phyloP scores from a whole-genome alignment of 73 alveolate genomes.

The Symbiodinium pilosum region DNA sequence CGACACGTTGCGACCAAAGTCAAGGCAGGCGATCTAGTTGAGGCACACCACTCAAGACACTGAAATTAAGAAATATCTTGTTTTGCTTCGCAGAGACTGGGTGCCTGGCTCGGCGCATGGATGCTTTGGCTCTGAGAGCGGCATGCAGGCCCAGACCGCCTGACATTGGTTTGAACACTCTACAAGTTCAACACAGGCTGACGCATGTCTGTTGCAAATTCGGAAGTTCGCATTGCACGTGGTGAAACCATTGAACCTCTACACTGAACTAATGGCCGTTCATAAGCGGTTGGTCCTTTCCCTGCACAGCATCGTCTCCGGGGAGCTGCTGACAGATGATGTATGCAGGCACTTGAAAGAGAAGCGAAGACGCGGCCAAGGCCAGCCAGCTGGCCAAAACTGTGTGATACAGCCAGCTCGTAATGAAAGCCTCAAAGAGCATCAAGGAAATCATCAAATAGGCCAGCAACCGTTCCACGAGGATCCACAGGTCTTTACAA shows the following conservation, averaged over 20 bases:
- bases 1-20: neutral
- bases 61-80: neutral
- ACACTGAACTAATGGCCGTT: too few species aligned
- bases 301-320: too few species aligned
- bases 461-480: neutral
- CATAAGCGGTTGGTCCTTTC: too few species aligned
- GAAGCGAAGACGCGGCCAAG: neutral
- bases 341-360: neutral
- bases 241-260: neutral
- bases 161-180: too few species aligned
- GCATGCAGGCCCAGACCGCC: constrained; percentile 81
- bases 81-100: too few species aligned
- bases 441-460: neutral
- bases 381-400: constrained; percentile 27
- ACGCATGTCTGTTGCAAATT: too few species aligned
- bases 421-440: constrained; percentile 42
- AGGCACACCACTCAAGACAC: neutral
- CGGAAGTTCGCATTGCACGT: too few species aligned
- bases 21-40: neutral
- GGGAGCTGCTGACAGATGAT: too few species aligned
- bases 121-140: constrained; percentile 34
- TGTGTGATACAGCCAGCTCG: constrained; percentile 70
- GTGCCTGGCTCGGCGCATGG: constrained; percentile 33
- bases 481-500: neutral
- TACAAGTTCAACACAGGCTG: too few species aligned